Evolutionary conservation across 1,284 basidiomycete genomes (phyloP).

Genomic region (Marasmius oreades): DNA sequence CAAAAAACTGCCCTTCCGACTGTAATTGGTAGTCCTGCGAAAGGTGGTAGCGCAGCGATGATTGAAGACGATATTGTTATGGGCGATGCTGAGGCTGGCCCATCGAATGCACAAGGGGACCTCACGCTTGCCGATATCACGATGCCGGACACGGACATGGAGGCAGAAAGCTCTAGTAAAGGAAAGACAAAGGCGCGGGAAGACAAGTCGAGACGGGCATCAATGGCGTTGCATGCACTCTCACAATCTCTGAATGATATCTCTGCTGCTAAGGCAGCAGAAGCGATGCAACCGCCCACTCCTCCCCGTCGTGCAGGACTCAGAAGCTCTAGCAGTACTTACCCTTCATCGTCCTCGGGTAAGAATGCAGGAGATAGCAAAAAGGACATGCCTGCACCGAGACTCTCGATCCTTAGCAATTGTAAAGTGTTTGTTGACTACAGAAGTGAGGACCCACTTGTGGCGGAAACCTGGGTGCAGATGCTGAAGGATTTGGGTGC

Average conservation of each 20-base stretch:
- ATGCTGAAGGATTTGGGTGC: constrained; percentile 85
- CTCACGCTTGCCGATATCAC: constrained; percentile 8
- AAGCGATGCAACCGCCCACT: constrained; percentile 41
- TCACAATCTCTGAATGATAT: constrained; percentile 50
- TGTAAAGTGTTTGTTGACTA: constrained; percentile 91
- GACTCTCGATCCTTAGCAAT: constrained; percentile 57
- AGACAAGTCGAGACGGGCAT: constrained; percentile 51
- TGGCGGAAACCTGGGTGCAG: constrained; percentile 83
- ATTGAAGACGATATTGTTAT: constrained; percentile 21
- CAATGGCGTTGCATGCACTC: constrained; percentile 54
- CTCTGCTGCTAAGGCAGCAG: constrained; percentile 30
- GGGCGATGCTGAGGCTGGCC: constrained; percentile 2
- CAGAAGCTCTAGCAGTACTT: constrained; percentile 40
- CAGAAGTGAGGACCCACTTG: constrained; percentile 58
- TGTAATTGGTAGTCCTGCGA: constrained; percentile 56
- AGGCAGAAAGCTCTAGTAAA: constrained; percentile 18
- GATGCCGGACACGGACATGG: constrained; percentile 4
- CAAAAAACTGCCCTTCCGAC: constrained; percentile 60
- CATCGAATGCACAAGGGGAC: constrained; percentile 12
- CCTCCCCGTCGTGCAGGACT: constrained; percentile 33
- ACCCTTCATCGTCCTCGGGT: constrained; percentile 26
- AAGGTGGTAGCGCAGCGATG: constrained; percentile 32
- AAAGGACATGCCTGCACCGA: constrained; percentile 20
- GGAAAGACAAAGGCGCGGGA: constrained; percentile 32
- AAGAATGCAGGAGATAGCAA: constrained; percentile 1